A percentile compares a stretch with the other conserved stretches of the same genome.
Evolutionary conservation across 305 asterid species (phyloP).

Genomic region (Coffea humblotiana): DNA sequence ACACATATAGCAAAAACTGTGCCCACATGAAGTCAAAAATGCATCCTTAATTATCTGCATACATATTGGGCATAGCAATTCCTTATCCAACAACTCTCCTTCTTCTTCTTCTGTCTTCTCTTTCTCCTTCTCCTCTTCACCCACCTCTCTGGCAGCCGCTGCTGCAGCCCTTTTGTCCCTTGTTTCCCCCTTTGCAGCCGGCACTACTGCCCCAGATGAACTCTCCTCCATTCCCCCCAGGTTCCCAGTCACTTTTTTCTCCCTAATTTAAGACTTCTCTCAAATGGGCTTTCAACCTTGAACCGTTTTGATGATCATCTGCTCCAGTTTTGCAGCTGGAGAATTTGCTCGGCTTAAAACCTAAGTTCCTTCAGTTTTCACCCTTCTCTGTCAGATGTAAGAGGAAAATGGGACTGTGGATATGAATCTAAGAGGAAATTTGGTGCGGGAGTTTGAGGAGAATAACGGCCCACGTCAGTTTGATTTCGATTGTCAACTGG

Average conservation of each 20-base stretch:
- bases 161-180: constrained; percentile 4
- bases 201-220: constrained; percentile 40
- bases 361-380: background rate
- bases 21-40: too few relatives aligned
- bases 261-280: background rate
- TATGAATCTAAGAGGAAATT: background rate
- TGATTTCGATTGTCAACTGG: constrained; percentile 8
- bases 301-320: too few relatives aligned
- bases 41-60: too few relatives aligned
- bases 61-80: too few relatives aligned
- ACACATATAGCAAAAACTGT: too few relatives aligned
- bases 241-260: background rate
- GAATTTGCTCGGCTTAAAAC: background rate
- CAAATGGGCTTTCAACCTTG: background rate
- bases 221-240: constrained; percentile 37
- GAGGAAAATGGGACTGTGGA: background rate
- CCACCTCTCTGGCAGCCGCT: constrained; percentile 21
- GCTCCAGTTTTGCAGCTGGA: background rate
- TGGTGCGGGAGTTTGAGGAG: background rate
- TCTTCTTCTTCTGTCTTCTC: background rate
- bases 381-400: background rate
- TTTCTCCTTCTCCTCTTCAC: constrained; percentile 15
- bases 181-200: constrained; percentile 31
- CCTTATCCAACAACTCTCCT: constrained; percentile 40
- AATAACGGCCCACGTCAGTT: background rate